Evolutionary conservation across 1,284 basidiomycete genomes (phyloP).

Genomic region (Moniliophthora roreri): DNA sequence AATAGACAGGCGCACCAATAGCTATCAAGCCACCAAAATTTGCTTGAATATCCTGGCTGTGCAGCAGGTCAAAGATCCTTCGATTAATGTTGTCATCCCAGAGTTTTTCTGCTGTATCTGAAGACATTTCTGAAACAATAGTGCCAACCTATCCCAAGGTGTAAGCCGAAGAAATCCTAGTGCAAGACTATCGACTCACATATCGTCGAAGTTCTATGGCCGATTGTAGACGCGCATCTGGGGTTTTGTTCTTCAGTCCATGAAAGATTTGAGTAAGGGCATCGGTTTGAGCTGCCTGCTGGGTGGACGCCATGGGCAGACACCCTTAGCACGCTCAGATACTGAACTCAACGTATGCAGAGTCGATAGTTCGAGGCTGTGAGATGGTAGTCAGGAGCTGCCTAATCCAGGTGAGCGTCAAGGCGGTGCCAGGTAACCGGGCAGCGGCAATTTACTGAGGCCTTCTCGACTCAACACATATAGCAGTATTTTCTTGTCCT

Average conservation of each 20-base stretch:
- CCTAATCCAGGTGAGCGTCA: no score
- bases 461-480: no score
- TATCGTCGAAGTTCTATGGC: slow-evolving; percentile 71
- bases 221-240: slow-evolving; percentile 61
- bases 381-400: no score
- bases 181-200: slow-evolving; percentile 39
- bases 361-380: no score
- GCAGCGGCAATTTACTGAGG: no score
- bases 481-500: no score
- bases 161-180: not conserved
- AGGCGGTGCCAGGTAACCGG: no score
- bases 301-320: slow-evolving; percentile 53
- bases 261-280: slow-evolving; percentile 64
- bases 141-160: slow-evolving; percentile 56
- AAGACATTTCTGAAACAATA: slow-evolving; percentile 73
- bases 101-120: slow-evolving; percentile 72
- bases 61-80: slow-evolving; percentile 79
- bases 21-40: slow-evolving; percentile 82
- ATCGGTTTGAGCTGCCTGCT: slow-evolving; percentile 55
- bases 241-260: slow-evolving; percentile 60
- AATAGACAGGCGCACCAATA: slow-evolving; percentile 57
- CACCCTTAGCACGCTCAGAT: not conserved
- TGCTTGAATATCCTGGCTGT: slow-evolving; percentile 73
- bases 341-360: not conserved
- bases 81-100: slow-evolving; percentile 84